phyloP scores from a whole-genome alignment of 148 eudicot genomes.

The Rhododendron vialii region DNA sequence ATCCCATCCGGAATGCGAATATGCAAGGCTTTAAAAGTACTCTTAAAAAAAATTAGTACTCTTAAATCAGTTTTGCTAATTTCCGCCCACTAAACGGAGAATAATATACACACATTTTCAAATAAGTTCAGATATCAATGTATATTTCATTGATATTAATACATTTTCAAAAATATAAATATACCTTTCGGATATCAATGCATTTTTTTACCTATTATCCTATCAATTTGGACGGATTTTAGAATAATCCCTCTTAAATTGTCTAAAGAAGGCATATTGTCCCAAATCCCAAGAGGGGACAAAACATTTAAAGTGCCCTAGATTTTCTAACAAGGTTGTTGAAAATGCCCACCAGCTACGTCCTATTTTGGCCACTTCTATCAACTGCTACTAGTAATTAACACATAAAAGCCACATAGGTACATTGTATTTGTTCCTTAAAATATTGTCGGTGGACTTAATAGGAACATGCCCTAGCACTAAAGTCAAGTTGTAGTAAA shows the following conservation, averaged over 20 bases:
- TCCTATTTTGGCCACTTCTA: not conserved
- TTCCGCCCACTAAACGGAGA: rapidly evolving
- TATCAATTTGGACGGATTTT: no score
- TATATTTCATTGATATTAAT: no score
- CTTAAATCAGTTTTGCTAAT: no score
- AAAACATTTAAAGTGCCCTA: not conserved
- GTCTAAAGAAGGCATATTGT: not conserved
- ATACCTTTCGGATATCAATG: no score
- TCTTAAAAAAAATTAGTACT: not conserved
- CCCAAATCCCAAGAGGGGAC: not conserved
- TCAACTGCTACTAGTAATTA: not conserved
- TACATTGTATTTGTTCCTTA: not conserved
- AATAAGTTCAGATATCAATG: no score
- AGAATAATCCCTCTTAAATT: not conserved
- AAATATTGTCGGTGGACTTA: not conserved
- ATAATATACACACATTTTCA: no score
- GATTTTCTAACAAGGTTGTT: not conserved
- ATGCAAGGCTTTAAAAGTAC: not conserved
- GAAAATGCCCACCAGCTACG: not conserved
- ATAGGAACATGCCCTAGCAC: not conserved
- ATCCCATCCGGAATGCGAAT: not conserved
- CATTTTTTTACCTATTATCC: no score
- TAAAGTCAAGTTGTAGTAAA: not conserved
- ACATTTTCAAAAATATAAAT: no score
- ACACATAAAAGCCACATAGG: not conserved